These are phyloP conservation scores for Pouteria campechiana DNA, from an alignment of 179 eudicot species.

Conservation along the genomic window DNA sequence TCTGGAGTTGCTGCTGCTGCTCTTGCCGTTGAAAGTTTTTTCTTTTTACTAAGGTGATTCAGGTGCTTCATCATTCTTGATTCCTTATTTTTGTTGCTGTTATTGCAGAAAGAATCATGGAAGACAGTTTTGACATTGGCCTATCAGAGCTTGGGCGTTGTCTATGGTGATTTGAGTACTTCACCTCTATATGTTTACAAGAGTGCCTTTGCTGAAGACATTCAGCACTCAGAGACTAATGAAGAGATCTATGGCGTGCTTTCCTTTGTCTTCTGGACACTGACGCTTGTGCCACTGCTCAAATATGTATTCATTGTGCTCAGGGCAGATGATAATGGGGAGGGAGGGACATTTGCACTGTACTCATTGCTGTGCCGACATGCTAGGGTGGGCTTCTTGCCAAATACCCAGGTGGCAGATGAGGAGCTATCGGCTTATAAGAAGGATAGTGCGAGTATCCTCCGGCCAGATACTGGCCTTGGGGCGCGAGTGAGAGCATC, in stretches of 20 bases:
- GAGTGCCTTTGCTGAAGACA: constrained; percentile 83
- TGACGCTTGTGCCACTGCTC: constrained; percentile 60
- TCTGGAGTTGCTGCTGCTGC: too few relatives aligned
- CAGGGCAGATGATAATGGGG: constrained; percentile 95
- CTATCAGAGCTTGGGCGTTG: constrained; percentile 88
- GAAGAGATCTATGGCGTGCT: constrained; percentile 84
- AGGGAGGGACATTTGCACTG: constrained; percentile 93
- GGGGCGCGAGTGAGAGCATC: constrained; percentile 60
- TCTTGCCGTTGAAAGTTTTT: too few relatives aligned
- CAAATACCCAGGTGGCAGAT: constrained; percentile 61
- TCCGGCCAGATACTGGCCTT: constrained; percentile 18
- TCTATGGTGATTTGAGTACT: constrained; percentile 87
- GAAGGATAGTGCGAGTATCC: constrained; percentile 31
- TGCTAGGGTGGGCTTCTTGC: constrained; percentile 68
- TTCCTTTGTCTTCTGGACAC: constrained; percentile 73
- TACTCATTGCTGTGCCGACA: constrained; percentile 77
- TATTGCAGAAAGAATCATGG: constrained; percentile 77
- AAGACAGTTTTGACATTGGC: constrained; percentile 67
- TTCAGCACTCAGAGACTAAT: constrained; percentile 40
- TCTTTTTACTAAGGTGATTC: too few relatives aligned
- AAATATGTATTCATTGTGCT: constrained; percentile 84
- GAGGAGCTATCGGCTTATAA: constrained; percentile 67
- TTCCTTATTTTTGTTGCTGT: not conserved
- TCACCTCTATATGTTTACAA: constrained; percentile 81
- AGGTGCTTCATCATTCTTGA: not conserved